These are phyloP conservation scores for Catunica adiposa DNA, from an alignment of 2,329 filamentous ascomycete genomes.

Conservation along the genomic window DNA sequence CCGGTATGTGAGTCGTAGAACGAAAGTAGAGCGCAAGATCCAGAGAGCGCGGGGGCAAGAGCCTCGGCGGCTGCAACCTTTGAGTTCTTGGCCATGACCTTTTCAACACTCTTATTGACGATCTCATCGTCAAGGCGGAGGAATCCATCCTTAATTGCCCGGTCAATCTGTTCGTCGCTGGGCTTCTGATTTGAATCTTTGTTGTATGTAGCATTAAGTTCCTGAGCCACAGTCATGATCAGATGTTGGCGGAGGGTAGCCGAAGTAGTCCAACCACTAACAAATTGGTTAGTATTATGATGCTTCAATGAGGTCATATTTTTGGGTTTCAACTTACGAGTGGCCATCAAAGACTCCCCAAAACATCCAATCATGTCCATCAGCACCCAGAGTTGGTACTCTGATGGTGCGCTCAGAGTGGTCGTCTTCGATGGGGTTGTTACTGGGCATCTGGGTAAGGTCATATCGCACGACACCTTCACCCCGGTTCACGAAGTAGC, in stretches of 20 bases:
- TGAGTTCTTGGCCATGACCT: constrained; percentile 74
- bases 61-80: constrained; percentile 84
- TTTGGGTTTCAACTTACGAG: constrained; percentile 43
- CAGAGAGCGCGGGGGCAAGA: constrained; percentile 80
- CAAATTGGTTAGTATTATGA: constrained; percentile 2
- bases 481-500: constrained; percentile 75
- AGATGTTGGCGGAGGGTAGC: constrained; percentile 85
- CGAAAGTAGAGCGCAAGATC: constrained; percentile 89
- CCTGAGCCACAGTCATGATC: constrained; percentile 81
- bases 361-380: constrained; percentile 77
- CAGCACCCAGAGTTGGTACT: constrained; percentile 40
- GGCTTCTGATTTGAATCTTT: constrained; percentile 47
- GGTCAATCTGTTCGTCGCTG: constrained; percentile 63
- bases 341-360: constrained; percentile 99
- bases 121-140: constrained; percentile 83
- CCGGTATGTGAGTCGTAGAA: constrained; percentile 88
- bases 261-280: constrained; percentile 90
- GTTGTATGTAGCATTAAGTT: constrained; percentile 85
- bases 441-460: constrained; percentile 83
- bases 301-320: neutral
- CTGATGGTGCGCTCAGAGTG: constrained; percentile 97
- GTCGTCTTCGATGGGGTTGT: constrained; percentile 95
- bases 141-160: constrained; percentile 86
- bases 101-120: constrained; percentile 79
- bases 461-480: constrained; percentile 90